Evolutionary conservation across 306 rosid species (phyloP), one percentile per base, ranked within the genome.

Genomic region (Cicer judaicum): DNA sequence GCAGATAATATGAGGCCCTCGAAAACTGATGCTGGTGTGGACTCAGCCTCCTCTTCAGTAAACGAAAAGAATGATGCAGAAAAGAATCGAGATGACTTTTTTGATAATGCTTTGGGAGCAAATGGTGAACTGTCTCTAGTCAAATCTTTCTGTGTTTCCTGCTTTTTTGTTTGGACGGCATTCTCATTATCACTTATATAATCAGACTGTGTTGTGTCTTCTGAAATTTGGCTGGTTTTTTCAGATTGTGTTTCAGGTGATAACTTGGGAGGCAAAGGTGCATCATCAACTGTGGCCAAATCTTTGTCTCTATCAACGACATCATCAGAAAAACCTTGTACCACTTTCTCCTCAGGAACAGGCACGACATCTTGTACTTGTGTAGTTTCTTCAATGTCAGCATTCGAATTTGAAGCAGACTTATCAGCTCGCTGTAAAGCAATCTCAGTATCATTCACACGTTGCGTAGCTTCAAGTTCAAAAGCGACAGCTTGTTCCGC

Each of bases 401-500:
- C 75, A 78, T 54, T 68, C 59, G 70, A 83, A 83, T 16, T 83
- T 56, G 88, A 80, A 63, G 66, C 41, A 79, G 88, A 82, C 79
- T 87, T 92, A 7, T 89, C 89, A 54, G 84, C 89, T 78, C 84
- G 83, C 70, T 86, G 91, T 79, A 93, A 82, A 70, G 93, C 91
- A 83, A 91, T 90, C 83, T 93, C 92, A 10, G 95, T 88, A 83
- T 89, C 98, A 70, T 80, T 93, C 75, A 90, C 82, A 86, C 83
- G 74, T 79, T 93, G 78, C 47, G 96, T 81, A 79, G 89, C 93
- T 82, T 93, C 98, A 70, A 93, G 87, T 89, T 93, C 98, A 76
- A 89, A 85, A 39, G 96, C 97, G 84, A 93, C 98, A 75, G 98
- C 97, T 82, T 91, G 93, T 90, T 95, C 98, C 11, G 99, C 99